Base-by-base conservation (phyloP, 2,329 filamentous ascomycete genomes). In the Aureobasidium pullulans region DNA sequence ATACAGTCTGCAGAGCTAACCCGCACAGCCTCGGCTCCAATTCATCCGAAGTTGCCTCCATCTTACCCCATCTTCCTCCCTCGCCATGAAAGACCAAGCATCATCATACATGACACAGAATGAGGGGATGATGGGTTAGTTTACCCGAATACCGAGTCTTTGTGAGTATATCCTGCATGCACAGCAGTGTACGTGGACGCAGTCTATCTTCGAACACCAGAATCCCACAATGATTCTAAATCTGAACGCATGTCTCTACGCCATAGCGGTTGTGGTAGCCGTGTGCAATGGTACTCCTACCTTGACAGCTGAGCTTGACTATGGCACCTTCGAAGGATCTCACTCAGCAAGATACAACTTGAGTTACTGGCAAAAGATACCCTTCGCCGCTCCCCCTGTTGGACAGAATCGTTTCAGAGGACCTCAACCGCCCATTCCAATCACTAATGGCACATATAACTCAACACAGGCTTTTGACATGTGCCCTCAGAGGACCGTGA, bases 341-440 rank as follows among this genome's bases (percentile, higher is more conserved):
- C 60, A 61, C 32, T 58, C 56, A 9, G 39, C 53, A 32, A 58
- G 43, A 16, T 63, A 63, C 44, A 62, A 64, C 19, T 44, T 64
- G 29, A 62, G 52, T 29, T 82, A 84, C 69, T 85, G 77, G 71
- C 79, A 78, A 62, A 84, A 81, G 64, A 84, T 86, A 50, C 83
- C 83, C 15, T 86, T 81, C 64, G 83, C 80, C 5, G 80, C 82
- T 11, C 81, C 84, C 1, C 83, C 84, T 13, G 71, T 76, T 11
- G 81, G 82, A 1, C 66, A 75, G 48, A 84, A 85, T 65, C 78
- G 83, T 5, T 86, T 86, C 66, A 78, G 83, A 56, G 81, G 77
- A 0, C 83, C 83, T 2, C 83, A 86, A 63, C 81, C 82, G 6
- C 82, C 82, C 1, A 28, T 70, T 0, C 70, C 69, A 0, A 73